These are phyloP conservation scores for Trichophyton simii DNA, from an alignment of 2,329 filamentous ascomycete species.

Conservation along the genomic window DNA sequence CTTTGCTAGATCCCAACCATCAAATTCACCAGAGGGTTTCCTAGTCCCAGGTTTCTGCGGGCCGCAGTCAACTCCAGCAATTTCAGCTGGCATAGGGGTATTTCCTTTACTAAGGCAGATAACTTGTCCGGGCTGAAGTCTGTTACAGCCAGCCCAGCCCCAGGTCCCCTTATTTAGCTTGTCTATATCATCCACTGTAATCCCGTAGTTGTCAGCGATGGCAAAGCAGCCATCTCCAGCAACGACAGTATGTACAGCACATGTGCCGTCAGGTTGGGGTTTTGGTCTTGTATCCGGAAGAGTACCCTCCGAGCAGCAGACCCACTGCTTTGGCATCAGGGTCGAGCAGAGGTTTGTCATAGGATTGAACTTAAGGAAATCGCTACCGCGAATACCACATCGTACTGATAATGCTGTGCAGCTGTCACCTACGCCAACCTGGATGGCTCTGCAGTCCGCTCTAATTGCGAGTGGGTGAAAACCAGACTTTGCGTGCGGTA, in stretches of 20 bases:
- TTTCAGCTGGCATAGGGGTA: constrained; percentile 33
- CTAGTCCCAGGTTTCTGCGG: constrained; percentile 33
- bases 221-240: constrained; percentile 25
- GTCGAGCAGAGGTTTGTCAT: constrained; percentile 18
- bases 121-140: constrained; percentile 19
- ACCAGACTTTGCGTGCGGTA: background rate
- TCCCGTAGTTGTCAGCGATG: constrained; percentile 29
- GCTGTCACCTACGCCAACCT: constrained; percentile 9
- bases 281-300: constrained; percentile 27
- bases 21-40: constrained; percentile 16
- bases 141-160: constrained; percentile 27
- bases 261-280: constrained; percentile 26
- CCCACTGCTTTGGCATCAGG: constrained; percentile 23
- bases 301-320: constrained; percentile 27
- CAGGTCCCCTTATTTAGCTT: constrained; percentile 33
- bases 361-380: constrained; percentile 16
- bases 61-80: constrained; percentile 37
- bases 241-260: constrained; percentile 26
- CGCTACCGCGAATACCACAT: constrained; percentile 1
- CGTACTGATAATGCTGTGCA: background rate
- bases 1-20: constrained; percentile 21
- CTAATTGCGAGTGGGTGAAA: background rate
- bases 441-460: constrained; percentile 10
- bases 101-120: constrained; percentile 34
- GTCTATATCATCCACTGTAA: constrained; percentile 26